A percentile compares a stretch with the other conserved stretches of the same genome.
Evolutionary conservation across 2,329 filamentous ascomycete genomes (phyloP).

Genomic region (Pezicula neosporulosa): DNA sequence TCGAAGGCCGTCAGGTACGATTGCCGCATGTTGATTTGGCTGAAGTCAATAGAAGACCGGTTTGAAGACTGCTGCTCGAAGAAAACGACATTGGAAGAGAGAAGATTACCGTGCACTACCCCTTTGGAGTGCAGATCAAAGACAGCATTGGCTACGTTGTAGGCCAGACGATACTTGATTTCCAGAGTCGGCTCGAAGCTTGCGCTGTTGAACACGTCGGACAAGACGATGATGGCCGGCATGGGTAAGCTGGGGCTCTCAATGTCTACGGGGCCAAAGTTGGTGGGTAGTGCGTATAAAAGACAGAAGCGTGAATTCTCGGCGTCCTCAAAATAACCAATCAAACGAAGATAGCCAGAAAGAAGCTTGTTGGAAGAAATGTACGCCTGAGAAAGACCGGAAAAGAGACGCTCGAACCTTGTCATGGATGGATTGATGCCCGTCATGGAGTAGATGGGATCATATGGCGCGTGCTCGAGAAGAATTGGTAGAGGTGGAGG

Average conservation of each 20-base stretch:
- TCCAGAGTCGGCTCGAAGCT: constrained; percentile 65
- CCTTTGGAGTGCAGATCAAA: constrained; percentile 69
- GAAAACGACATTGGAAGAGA: constrained; percentile 66
- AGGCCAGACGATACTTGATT: constrained; percentile 71
- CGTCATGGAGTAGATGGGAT: constrained; percentile 58
- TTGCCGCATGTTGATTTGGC: constrained; percentile 56
- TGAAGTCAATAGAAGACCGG: constrained; percentile 17
- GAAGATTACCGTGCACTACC: constrained; percentile 68
- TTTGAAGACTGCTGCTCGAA: constrained; percentile 34
- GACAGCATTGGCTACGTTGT: constrained; percentile 68
- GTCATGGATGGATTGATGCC: constrained; percentile 62
- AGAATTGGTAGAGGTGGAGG: constrained; percentile 46
- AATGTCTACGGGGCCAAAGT: constrained; percentile 56
- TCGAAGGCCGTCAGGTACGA: constrained; percentile 74
- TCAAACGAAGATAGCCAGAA: constrained; percentile 54
- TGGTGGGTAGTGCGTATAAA: constrained; percentile 69
- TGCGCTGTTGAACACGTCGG: constrained; percentile 46
- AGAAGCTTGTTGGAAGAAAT: constrained; percentile 52
- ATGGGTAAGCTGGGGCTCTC: constrained; percentile 39
- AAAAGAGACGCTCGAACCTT: constrained; percentile 60
- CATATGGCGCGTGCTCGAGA: constrained; percentile 67
- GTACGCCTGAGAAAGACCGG: constrained; percentile 40
- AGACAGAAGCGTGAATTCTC: constrained; percentile 67
- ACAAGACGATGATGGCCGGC: constrained; percentile 42
- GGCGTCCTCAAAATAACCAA: constrained; percentile 74